Percentiles rank a stretch among this genome's conserved stretches.
Evolutionary conservation across 208 protist species (phyloP).

Genomic region (Leptomonas pyrrhocoris): DNA sequence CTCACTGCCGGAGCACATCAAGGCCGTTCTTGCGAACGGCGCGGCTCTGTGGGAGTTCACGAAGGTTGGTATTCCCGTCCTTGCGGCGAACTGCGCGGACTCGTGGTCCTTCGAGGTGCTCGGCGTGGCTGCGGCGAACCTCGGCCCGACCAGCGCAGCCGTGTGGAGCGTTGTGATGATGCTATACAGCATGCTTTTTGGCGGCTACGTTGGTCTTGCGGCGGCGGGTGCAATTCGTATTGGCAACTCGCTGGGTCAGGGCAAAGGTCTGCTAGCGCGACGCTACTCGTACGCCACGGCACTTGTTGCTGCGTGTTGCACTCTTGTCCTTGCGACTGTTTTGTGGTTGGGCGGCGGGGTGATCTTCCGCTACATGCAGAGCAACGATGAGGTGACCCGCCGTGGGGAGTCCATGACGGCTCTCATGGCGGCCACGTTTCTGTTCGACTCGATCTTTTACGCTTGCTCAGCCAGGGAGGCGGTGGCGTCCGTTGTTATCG

Average conservation of each 20-base stretch:
- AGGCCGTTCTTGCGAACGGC: constrained; percentile 18
- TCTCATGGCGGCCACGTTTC: constrained; percentile 20
- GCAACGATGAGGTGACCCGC: constrained; percentile 24
- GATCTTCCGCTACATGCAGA: constrained; percentile 27
- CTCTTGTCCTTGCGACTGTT: not conserved
- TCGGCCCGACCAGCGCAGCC: constrained; percentile 23
- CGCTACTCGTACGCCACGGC: constrained; percentile 24
- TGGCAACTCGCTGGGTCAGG: constrained; percentile 35
- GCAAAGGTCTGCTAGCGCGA: constrained; percentile 29
- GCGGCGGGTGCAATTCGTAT: constrained; percentile 30
- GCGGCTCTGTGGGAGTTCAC: constrained; percentile 23
- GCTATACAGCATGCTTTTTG: constrained; percentile 39
- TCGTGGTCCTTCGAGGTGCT: constrained; percentile 47
- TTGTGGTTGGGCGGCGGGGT: constrained; percentile 1
- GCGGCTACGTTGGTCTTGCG: constrained; percentile 24
- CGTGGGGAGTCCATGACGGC: constrained; percentile 11
- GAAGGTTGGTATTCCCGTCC: constrained; percentile 25
- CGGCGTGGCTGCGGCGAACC: constrained; percentile 23
- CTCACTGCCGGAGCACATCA: constrained; percentile 16
- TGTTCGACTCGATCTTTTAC: constrained; percentile 40
- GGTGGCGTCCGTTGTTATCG: no score
- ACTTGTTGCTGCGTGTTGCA: not conserved
- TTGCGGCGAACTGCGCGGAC: constrained; percentile 37
- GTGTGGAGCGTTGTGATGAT: constrained; percentile 35
- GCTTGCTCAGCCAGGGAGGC: no score